Evolutionary conservation across 495 filamentous ascomycete species (phyloP).

Genomic region (Podospora appendiculata): DNA sequence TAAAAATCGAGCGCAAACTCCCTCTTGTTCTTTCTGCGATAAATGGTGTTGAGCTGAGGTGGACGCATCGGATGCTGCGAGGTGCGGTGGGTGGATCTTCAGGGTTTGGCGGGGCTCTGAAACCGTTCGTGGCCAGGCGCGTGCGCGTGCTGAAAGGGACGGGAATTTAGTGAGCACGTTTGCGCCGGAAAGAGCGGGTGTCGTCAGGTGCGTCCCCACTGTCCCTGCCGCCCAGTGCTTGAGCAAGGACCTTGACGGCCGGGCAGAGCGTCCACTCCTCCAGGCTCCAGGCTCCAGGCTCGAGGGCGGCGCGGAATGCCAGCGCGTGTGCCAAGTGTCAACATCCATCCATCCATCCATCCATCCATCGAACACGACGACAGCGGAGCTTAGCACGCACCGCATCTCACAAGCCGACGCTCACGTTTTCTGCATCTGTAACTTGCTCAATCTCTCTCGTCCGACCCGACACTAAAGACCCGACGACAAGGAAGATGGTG

Average conservation of each 20-base stretch:
- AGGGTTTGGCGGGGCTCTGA: neutral
- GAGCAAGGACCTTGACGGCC: neutral
- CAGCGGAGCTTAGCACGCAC: too few species aligned
- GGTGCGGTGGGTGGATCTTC: too few species aligned
- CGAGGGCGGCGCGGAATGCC: too few species aligned
- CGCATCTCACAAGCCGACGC: too few species aligned
- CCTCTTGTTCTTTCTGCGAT: slow-evolving; percentile 6
- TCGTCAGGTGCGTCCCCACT: slow-evolving; percentile 3
- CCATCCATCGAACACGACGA: too few species aligned
- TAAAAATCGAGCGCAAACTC: slow-evolving; percentile 14
- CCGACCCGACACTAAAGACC: neutral
- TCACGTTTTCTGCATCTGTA: too few species aligned
- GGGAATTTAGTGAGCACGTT: slow-evolving; percentile 32
- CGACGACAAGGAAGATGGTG: slow-evolving; percentile 19
- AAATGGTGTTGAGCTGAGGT: too few species aligned
- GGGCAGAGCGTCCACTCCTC: neutral
- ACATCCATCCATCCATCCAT: too few species aligned
- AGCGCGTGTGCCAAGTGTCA: too few species aligned
- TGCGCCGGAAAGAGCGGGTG: slow-evolving; percentile 16
- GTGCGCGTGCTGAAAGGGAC: neutral
- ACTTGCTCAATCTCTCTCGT: neutral
- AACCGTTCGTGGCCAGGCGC: neutral
- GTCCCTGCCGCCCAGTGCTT: neutral
- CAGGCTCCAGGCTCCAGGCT: too few species aligned
- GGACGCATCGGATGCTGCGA: too few species aligned